phyloP scores from a whole-genome alignment of 345 rosid genomes.

The Schrenkiella parvula region DNA sequence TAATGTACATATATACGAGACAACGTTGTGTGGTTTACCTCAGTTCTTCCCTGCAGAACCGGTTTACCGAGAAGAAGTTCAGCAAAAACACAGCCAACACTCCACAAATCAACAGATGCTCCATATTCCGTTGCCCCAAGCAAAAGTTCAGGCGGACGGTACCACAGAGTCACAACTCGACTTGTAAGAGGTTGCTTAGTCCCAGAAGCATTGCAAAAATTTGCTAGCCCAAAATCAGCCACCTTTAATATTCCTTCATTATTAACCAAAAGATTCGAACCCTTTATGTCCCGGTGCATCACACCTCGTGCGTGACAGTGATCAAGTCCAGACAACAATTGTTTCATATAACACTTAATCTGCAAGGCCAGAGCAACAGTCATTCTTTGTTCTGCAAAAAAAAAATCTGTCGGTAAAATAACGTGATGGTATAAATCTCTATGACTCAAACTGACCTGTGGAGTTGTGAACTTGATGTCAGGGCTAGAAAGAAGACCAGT shows the following conservation, averaged over 20 bases:
- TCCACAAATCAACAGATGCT: slow-evolving; percentile 91
- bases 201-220: slow-evolving; percentile 46
- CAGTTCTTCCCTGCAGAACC: slow-evolving; percentile 88
- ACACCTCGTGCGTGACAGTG: slow-evolving; percentile 89
- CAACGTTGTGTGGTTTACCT: slow-evolving; percentile 44
- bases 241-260: slow-evolving; percentile 84
- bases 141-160: slow-evolving; percentile 95
- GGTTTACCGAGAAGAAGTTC: slow-evolving; percentile 83
- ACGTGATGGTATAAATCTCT: not conserved
- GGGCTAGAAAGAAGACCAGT: slow-evolving; percentile 91
- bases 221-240: slow-evolving; percentile 94
- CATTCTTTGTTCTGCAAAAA: not conserved
- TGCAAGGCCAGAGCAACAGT: slow-evolving; percentile 30
- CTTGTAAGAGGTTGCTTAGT: slow-evolving; percentile 72
- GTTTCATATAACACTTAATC: slow-evolving; percentile 94
- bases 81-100: slow-evolving; percentile 96
- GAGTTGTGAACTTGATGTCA: slow-evolving; percentile 72
- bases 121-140: slow-evolving; percentile 88
- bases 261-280: slow-evolving; percentile 91
- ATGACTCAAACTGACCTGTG: slow-evolving; percentile 59
- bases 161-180: slow-evolving; percentile 95
- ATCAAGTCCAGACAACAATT: slow-evolving; percentile 78
- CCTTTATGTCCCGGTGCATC: slow-evolving; percentile 95
- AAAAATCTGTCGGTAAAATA: not conserved
- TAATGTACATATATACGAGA: not conserved